Evolutionary conservation across 225 moss, liverwort and hornwort genomes (phyloP).

Genomic region (Marchantia paleacea): DNA sequence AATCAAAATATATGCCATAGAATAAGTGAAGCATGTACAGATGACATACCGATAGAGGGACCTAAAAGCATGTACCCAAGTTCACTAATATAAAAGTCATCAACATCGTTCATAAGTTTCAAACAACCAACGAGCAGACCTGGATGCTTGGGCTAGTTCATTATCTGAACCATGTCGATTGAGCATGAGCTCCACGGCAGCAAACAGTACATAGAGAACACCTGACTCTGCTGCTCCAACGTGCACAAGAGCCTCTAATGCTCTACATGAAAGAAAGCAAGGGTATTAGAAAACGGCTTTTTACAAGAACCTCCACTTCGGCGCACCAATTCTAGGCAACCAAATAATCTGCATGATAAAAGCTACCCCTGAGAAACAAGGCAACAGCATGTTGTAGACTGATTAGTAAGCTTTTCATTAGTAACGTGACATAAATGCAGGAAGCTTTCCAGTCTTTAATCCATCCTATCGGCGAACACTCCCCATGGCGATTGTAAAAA

Average conservation of each 20-base stretch:
- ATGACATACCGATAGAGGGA: too few species aligned
- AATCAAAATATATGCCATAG: too few species aligned
- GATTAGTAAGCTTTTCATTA: not conserved
- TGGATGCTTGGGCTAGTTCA: slow-evolving; percentile 84
- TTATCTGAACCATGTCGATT: slow-evolving; percentile 72
- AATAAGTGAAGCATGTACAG: too few species aligned
- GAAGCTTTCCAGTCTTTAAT: not conserved
- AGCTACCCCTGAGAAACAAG: not conserved
- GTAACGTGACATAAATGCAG: not conserved
- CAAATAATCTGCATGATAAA: not conserved
- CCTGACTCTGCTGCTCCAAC: slow-evolving; percentile 85
- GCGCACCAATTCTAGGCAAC: not conserved
- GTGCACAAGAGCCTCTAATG: slow-evolving; percentile 74
- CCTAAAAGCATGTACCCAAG: not conserved
- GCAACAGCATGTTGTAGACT: not conserved
- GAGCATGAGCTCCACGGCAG: slow-evolving; percentile 85
- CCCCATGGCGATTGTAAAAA: too few species aligned
- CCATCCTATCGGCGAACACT: not conserved
- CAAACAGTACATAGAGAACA: slow-evolving; percentile 80
- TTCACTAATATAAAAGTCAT: not conserved
- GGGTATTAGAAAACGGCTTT: not conserved
- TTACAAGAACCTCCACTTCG: not conserved
- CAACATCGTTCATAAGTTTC: not conserved
- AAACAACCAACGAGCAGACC: slow-evolving; percentile 28
- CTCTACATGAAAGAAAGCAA: slow-evolving; percentile 30